Evolutionary conservation across 2,329 filamentous ascomycete species (phyloP).

Genomic region (Colletotrichum somersetense): DNA sequence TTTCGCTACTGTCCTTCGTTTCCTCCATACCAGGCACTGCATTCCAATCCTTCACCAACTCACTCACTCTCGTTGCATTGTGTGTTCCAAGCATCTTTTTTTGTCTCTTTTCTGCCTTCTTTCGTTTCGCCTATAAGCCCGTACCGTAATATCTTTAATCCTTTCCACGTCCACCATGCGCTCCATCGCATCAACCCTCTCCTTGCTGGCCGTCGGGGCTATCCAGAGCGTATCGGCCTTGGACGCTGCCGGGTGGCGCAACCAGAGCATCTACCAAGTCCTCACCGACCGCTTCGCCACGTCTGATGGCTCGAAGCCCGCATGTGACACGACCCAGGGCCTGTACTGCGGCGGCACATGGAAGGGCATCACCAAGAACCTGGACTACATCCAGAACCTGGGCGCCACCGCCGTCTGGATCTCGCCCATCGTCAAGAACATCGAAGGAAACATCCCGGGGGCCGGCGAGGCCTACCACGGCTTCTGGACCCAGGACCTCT

Average conservation of each 20-base stretch:
- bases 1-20: conserved; percentile 30
- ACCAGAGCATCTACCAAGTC: conserved; percentile 61
- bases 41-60: conserved; percentile 9
- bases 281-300: conserved; percentile 59
- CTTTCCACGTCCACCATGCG: conserved; percentile 20
- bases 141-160: background rate
- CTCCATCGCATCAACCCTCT: conserved; percentile 26
- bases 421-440: conserved; percentile 57
- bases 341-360: conserved; percentile 65
- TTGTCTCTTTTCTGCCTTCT: background rate
- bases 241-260: conserved; percentile 52
- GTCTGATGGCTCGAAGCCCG: conserved; percentile 52
- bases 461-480: conserved; percentile 53
- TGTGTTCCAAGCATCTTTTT: background rate
- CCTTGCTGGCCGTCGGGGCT: conserved; percentile 29
- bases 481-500: conserved; percentile 56
- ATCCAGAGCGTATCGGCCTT: conserved; percentile 44
- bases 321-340: conserved; percentile 46
- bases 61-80: conserved; percentile 11
- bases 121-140: background rate
- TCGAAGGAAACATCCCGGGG: conserved; percentile 49
- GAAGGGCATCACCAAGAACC: conserved; percentile 60
- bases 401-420: conserved; percentile 60
- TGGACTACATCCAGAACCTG: conserved; percentile 65
- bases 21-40: background rate